Evolutionary conservation across 495 filamentous ascomycete genomes (phyloP), one percentile per base, ranked within the genome.

Genomic region (Podospora conica): DNA sequence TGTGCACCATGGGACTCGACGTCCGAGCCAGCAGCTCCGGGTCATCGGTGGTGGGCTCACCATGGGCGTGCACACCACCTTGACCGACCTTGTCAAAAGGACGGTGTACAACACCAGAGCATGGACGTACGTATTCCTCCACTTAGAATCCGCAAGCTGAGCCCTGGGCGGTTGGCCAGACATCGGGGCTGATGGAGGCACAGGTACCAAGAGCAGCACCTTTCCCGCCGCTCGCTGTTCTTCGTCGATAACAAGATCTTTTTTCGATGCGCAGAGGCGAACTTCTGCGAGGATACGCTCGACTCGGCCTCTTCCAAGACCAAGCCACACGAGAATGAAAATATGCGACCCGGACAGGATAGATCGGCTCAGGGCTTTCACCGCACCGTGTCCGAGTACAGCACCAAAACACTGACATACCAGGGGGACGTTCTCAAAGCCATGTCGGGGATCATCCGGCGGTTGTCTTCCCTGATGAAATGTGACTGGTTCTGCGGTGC

Each of bases 51-150:
- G 23, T 3, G 59, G 59, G 15, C 20, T 66, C 4, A 25, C 9
- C 7, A 18, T 62, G 6, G 59, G 58, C 1, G 21, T 33, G 20
- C 33, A 61, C 9, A 22, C 20, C 12, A 27, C 18, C 28, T 40
- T 58, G 24, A 11, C 61, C 21, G 22, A 23, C 1, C 15, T 31
- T 3, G 15, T 66, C 27, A 22, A n/a, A 20, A 31, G 21, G 10
- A 29, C 65, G 3, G 58, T 62, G 5, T 66, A 66, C 28, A 15
- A 24, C 23, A 56, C 63, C 5, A 57, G 63, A 24, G 63, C 61
- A 33, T 68, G 66, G 66, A 68, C 61, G 66, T 68, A 61, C 2
- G 66, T 65, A 29, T 25, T 9, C 24, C 1, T 25, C 11, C 7
- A 1, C 25, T 11, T 5, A 20, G 23, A 29, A 31, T 20, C 12